Conservation (phyloP, 257 asterid genomes). For the Rehmannia glutinosa region DNA sequence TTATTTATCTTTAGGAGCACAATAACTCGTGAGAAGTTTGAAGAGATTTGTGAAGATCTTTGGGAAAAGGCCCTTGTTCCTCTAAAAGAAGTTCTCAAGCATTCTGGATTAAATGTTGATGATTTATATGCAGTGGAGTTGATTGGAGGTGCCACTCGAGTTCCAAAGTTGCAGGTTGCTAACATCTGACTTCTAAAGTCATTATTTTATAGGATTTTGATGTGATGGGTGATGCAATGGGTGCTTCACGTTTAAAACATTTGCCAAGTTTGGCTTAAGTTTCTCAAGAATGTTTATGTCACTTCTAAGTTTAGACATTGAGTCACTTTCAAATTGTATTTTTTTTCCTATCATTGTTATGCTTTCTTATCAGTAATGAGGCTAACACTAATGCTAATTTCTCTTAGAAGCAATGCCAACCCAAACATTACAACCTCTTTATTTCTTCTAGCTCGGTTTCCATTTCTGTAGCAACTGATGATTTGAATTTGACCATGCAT, state of each 20-base stretch:
- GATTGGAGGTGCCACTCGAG: slow-evolving; percentile 98
- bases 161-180: slow-evolving; percentile 89
- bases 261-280: not conserved
- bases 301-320: not conserved
- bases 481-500: not conserved
- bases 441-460: slow-evolving; percentile 4
- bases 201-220: no score
- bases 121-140: slow-evolving; percentile 89
- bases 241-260: not conserved
- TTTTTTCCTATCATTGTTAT: no score
- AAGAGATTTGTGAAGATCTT: slow-evolving; percentile 83
- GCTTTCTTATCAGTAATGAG: not conserved
- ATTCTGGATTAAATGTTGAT: slow-evolving; percentile 64
- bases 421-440: not conserved
- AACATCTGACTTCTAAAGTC: not conserved
- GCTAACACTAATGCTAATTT: not conserved
- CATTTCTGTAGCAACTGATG: slow-evolving; percentile 2
- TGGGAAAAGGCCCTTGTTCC: slow-evolving; percentile 87
- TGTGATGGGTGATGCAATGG: not conserved
- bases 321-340: not conserved
- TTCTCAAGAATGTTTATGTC: not conserved
- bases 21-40: slow-evolving; percentile 87
- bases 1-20: slow-evolving; percentile 64
- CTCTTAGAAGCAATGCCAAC: not conserved
- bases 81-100: slow-evolving; percentile 61